A percentile compares a stretch with the other conserved stretches of the same genome.
Conservation (phyloP, 345 rosid species). For the Arabidopsis suecica region DNA sequence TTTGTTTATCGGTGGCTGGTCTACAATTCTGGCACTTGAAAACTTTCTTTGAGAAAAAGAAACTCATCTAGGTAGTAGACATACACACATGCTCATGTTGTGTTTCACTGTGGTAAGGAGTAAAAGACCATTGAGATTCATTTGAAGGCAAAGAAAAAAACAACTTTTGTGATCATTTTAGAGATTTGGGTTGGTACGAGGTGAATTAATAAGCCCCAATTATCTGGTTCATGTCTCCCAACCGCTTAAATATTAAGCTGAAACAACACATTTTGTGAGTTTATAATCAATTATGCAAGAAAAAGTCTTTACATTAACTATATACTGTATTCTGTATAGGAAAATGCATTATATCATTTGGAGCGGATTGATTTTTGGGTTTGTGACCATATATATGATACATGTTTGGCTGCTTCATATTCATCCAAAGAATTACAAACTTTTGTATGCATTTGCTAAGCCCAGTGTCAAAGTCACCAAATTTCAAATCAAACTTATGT, state of each 20-base stretch:
- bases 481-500: not conserved
- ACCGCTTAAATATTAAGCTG: not conserved
- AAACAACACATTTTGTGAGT: not conserved
- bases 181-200: not conserved
- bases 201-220: not conserved
- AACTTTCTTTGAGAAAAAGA: conserved; percentile 40
- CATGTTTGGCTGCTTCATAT: not conserved
- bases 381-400: not conserved
- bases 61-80: conserved; percentile 33
- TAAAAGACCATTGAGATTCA: no score
- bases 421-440: not conserved
- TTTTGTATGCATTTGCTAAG: not conserved
- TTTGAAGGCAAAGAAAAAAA: not conserved
- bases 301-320: no score
- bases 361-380: not conserved
- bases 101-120: no score
- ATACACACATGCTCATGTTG: conserved; percentile 4
- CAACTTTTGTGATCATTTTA: not conserved
- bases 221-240: not conserved
- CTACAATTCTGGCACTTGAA: conserved; percentile 41
- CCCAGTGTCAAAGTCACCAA: not conserved
- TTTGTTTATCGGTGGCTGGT: conserved; percentile 43
- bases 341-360: not conserved
- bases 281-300: no score
- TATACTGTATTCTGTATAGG: no score